A percentile compares a stretch with the other conserved stretches of the same genome.
Evolutionary conservation across 2,329 filamentous ascomycete genomes (phyloP).

Genomic region (Talaromyces sp.): DNA sequence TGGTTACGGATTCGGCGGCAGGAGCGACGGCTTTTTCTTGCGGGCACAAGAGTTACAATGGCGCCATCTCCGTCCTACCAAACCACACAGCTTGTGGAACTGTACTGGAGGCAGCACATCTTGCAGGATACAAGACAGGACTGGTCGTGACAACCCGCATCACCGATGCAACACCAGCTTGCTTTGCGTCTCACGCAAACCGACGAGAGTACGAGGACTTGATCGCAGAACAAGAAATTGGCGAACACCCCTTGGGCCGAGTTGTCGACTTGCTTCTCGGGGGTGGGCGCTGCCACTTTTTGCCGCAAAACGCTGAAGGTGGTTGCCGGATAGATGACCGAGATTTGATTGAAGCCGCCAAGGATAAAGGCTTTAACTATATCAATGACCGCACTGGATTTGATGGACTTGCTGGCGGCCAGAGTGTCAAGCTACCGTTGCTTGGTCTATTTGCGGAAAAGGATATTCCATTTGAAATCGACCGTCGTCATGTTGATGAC

Average conservation of each 20-base stretch:
- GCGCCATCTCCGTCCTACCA: slow-evolving; percentile 84
- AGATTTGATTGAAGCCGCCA: slow-evolving; percentile 69
- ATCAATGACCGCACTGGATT: slow-evolving; percentile 68
- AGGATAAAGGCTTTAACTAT: slow-evolving; percentile 76
- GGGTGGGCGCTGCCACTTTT: slow-evolving; percentile 87
- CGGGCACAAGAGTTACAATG: slow-evolving; percentile 90
- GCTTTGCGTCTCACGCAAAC: slow-evolving; percentile 85
- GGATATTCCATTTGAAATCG: slow-evolving; percentile 91
- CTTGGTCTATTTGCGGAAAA: slow-evolving; percentile 76
- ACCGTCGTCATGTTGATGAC: slow-evolving; percentile 72
- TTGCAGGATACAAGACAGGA: slow-evolving; percentile 85
- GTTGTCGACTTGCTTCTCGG: slow-evolving; percentile 90
- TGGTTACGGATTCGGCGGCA: slow-evolving; percentile 95
- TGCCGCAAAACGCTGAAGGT: slow-evolving; percentile 73
- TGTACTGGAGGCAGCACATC: slow-evolving; percentile 87
- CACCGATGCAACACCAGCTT: slow-evolving; percentile 93
- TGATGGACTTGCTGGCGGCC: slow-evolving; percentile 64
- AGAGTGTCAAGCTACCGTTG: slow-evolving; percentile 67
- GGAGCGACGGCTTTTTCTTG: slow-evolving; percentile 96
- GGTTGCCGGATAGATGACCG: slow-evolving; percentile 75
- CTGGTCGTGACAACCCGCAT: slow-evolving; percentile 92
- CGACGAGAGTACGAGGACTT: slow-evolving; percentile 75
- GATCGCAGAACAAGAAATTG: slow-evolving; percentile 88
- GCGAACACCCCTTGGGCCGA: slow-evolving; percentile 77
- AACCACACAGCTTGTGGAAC: slow-evolving; percentile 85